A percentile compares a stretch with the other conserved stretches of the same genome.
Conservation (phyloP, 1,284 basidiomycete genomes). For the Apiotrichum sp. region DNA sequence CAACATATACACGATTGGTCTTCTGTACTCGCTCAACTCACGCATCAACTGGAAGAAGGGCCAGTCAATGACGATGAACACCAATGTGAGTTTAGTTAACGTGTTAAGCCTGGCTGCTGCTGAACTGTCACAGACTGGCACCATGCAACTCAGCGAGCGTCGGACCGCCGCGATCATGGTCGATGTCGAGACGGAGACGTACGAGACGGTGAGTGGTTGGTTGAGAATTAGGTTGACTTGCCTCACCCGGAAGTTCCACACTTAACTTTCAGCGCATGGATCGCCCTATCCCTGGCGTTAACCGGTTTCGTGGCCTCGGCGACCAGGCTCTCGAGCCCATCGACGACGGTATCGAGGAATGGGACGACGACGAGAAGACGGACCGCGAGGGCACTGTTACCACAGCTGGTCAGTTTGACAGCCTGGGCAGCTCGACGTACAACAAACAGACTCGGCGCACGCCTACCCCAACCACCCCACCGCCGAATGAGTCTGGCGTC, state of each 20-base stretch:
- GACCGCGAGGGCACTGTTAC: background rate
- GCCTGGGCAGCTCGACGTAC: background rate
- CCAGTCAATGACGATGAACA: background rate
- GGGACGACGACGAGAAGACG: background rate
- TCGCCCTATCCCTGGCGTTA: background rate
- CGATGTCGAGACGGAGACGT: constrained; percentile 15
- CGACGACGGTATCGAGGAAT: background rate
- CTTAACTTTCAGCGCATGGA: background rate
- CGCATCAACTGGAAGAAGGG: constrained; percentile 9
- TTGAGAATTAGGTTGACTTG: background rate
- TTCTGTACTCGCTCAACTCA: constrained; percentile 31
- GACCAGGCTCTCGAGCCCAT: background rate
- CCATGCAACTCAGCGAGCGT: background rate
- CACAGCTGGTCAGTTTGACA: too few relatives aligned
- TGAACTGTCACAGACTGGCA: background rate
- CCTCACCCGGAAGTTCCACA: too few relatives aligned
- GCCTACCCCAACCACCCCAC: too few relatives aligned
- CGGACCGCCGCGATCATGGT: constrained; percentile 16
- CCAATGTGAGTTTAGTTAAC: background rate
- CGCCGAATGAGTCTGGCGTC: too few relatives aligned
- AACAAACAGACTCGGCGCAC: background rate
- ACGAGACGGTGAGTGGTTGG: constrained; percentile 1
- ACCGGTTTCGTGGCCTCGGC: too few relatives aligned
- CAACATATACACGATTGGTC: constrained; percentile 27
- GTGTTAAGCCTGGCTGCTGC: too few relatives aligned